A percentile compares a stretch with the other conserved stretches of the same genome.
phyloP scores from a whole-genome alignment of 176 grass and related monocot genomes.

The Lolium multiflorum region DNA sequence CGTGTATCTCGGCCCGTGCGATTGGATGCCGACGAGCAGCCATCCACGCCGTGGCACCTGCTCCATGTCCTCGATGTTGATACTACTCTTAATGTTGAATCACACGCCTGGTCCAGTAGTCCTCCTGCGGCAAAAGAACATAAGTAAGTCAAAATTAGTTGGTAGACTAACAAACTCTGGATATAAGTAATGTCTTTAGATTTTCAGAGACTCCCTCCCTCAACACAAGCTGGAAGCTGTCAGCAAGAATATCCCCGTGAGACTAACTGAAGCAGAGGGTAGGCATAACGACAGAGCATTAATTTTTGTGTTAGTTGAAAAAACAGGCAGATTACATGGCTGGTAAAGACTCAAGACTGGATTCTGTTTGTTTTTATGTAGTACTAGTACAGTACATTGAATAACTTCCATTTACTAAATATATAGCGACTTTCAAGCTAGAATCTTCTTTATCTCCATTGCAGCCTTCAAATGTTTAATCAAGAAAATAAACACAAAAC shows the following conservation, averaged over 20 bases:
- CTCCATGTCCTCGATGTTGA: not conserved
- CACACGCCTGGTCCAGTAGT: not conserved
- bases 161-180: not conserved
- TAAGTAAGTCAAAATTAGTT: not conserved
- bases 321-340: slow-evolving; percentile 40
- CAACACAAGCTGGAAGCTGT: slow-evolving; percentile 46
- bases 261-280: slow-evolving; percentile 11
- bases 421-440: not conserved
- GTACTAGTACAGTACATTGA: slow-evolving; percentile 62
- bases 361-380: slow-evolving; percentile 78
- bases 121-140: too few relatives aligned
- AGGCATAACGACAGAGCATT: not conserved
- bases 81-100: not conserved
- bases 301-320: not conserved
- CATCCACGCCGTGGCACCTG: too few relatives aligned
- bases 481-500: slow-evolving; percentile 6
- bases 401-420: slow-evolving; percentile 63
- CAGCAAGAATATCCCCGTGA: slow-evolving; percentile 22
- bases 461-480: slow-evolving; percentile 52
- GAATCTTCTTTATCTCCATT: slow-evolving; percentile 64
- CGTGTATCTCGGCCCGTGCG: too few relatives aligned
- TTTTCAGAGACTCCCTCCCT: not conserved
- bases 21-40: too few relatives aligned
- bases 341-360: slow-evolving; percentile 61
- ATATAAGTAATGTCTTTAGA: not conserved